Base-by-base conservation (phyloP, 768 basidiomycete genomes). In the Boletus reticulatus region DNA sequence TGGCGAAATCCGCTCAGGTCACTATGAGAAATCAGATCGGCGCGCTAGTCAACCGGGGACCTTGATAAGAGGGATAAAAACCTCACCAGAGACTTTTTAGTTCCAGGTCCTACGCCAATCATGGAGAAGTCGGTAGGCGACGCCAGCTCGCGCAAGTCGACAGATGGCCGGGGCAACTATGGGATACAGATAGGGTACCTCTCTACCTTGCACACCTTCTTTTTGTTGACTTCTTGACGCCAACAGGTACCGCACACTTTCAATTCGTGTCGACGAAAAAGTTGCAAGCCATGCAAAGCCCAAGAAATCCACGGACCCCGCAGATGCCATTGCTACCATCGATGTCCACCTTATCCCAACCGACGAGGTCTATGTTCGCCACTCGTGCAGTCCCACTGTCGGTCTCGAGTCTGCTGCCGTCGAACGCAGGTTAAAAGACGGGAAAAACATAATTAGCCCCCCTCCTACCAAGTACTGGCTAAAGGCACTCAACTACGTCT, bases 401-500 rank as follows among this genome's bases (percentile, higher is more conserved):
- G 82, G 83, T 14, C 76, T 84, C n/a, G 83, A 84, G 56, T 22
- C 59, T 1, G 72, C 69, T 20, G 77, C 80, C 11, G 75, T 80
- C 29, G 67, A 72, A 49, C 73, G 79, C 24, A 69, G 65, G n/a
- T 53, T 73, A 14, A 64, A 69, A 36, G 62, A 72, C 14, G 78
- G 78, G 6, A 77, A 73, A 58, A 84, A 84, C 62, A 67, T 76
- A 42, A 78, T 84, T 20, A 77, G 75, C 20, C 76, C 80, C 0
- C 80, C 79, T 3, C 76, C 74, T 4, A 76, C 74, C 8, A 76
- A 80, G 61, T 75, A 72, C 60, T 80, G 68, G 73, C 73, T 76
- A 62, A 83, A 82, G 72, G 70, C 75, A 31, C 61, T 81, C 17
- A 78, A 76, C 60, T 84, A 82, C 50, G 55, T 84, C 46, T 80